Conservation (phyloP, 305 asterid genomes). For the Caryopteris hybrid region DNA sequence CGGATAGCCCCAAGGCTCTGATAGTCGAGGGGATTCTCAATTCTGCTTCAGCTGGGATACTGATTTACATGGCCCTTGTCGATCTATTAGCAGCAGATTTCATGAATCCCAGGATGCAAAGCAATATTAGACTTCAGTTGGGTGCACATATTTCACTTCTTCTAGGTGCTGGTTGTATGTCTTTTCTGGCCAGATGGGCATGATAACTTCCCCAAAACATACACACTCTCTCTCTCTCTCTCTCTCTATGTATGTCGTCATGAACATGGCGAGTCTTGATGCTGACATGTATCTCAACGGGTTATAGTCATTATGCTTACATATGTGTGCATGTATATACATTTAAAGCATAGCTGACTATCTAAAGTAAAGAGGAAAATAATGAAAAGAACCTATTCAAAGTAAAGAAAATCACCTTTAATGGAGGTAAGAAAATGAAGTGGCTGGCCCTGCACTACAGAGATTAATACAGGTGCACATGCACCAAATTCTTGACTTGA, state of each 20-base stretch:
- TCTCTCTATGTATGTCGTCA: not conserved
- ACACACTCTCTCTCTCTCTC: no score
- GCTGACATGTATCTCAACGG: not conserved
- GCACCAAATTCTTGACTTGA: no score
- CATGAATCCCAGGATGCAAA: conserved; percentile 66
- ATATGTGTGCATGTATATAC: not conserved
- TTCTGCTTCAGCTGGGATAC: conserved; percentile 65
- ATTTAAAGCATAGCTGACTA: no score
- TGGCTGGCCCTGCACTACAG: no score
- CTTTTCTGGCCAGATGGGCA: conserved; percentile 69
- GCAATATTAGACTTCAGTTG: conserved; percentile 49
- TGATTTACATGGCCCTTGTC: conserved; percentile 72
- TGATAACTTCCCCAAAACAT: conserved; percentile 27
- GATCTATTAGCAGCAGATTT: conserved; percentile 74
- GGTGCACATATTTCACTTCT: conserved; percentile 63
- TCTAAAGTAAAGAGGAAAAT: no score
- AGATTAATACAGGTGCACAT: not conserved
- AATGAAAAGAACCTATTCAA: not conserved
- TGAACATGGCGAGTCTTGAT: not conserved
- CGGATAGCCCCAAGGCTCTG: conserved; percentile 43
- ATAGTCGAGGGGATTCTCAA: conserved; percentile 51
- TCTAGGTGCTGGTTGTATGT: conserved; percentile 68
- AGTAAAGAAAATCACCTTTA: not conserved
- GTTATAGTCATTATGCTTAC: not conserved
- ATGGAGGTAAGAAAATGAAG: conserved; percentile 9